Base-by-base conservation (phyloP, 2,329 filamentous ascomycete species). In the Didymella pinodella region DNA sequence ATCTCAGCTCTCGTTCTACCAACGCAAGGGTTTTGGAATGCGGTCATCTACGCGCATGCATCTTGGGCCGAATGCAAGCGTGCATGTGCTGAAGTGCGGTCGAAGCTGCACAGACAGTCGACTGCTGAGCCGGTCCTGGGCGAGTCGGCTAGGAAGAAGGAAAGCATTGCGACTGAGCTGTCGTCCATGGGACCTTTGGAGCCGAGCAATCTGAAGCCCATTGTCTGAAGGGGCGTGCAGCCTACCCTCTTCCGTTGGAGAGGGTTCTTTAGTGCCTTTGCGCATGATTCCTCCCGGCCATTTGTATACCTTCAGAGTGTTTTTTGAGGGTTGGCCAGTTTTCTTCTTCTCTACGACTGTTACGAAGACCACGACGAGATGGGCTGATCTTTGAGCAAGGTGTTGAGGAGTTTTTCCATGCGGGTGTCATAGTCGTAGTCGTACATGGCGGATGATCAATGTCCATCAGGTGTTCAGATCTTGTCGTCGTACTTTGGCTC, bases 21-120 rank as follows among this genome's bases (percentile, higher is more conserved):
- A 0, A 82, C 93, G 0, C 92, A 96, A 72, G 92, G 92, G 0
- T 90, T 93, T 69, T 95, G 91, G 91, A 96, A 96, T 73, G 86
- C 88, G 18, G 75, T 90, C 57, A 92, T 96, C 65, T 96, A 95
- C 76, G 78, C 87, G 5, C 72, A 67, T 18, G 73, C 72, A 0
- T 71, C 71, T 0, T 72, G 70, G 61, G 38, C 60, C 0, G 74
- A 75, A 40, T 73, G 67, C 38, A 70, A 63, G 31, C 65, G 66
- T 16, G 69, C 68, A 5, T 60, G 61, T 10, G 48, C 46, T 14
- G 54, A 59, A 26, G 26, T 59, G 2, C 32, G 65, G 38, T 41
- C 49, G 4, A 61, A 51, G 31, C 1, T 70, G 5, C n/a, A 8
- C n/a, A 48, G 31, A 22, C 61, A 54, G 18, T 43, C 48, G 18